A percentile compares a stretch with the other conserved stretches of the same genome.
These are phyloP conservation scores for Fusarium sp. DNA, from an alignment of 2,329 filamentous ascomycete species.

Conservation along the genomic window DNA sequence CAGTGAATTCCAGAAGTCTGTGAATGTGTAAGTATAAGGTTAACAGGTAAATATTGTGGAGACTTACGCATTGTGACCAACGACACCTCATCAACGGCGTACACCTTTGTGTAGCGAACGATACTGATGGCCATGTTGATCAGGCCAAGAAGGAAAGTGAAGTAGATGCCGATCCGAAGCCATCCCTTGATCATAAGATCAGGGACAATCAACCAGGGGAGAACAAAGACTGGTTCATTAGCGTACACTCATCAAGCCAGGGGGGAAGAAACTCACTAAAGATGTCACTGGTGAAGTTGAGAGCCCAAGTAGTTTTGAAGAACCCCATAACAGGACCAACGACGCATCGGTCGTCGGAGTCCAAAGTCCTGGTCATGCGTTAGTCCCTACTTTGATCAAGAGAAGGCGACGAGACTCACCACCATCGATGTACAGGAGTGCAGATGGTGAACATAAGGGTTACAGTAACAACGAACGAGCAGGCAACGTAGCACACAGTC, in stretches of 20 bases:
- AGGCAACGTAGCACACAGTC: not conserved
- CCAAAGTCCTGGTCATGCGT: not conserved
- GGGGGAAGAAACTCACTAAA: not conserved
- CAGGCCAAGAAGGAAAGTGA: constrained; percentile 26
- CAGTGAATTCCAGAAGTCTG: constrained; percentile 25
- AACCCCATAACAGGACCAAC: not conserved
- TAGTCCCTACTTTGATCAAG: rapidly evolving
- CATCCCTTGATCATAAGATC: constrained; percentile 26
- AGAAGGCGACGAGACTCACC: not conserved
- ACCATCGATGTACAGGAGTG: constrained; percentile 17
- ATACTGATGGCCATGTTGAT: constrained; percentile 23
- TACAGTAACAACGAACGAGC: constrained; percentile 3
- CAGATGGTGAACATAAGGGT: constrained; percentile 12
- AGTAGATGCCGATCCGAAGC: constrained; percentile 8
- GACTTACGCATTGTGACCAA: constrained; percentile 1
- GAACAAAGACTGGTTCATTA: constrained; percentile 15
- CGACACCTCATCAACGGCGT: not conserved
- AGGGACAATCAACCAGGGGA: constrained; percentile 20
- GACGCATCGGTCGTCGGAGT: rapidly evolving
- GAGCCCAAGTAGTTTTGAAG: constrained; percentile 10
- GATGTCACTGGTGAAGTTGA: constrained; percentile 30
- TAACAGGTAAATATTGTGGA: too few species aligned
- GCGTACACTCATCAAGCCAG: not conserved
- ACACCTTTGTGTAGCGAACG: constrained; percentile 17
- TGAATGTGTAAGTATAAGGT: not conserved